Base-by-base conservation (phyloP, 2,329 filamentous ascomycete genomes). In the Colletotrichum sidae region DNA sequence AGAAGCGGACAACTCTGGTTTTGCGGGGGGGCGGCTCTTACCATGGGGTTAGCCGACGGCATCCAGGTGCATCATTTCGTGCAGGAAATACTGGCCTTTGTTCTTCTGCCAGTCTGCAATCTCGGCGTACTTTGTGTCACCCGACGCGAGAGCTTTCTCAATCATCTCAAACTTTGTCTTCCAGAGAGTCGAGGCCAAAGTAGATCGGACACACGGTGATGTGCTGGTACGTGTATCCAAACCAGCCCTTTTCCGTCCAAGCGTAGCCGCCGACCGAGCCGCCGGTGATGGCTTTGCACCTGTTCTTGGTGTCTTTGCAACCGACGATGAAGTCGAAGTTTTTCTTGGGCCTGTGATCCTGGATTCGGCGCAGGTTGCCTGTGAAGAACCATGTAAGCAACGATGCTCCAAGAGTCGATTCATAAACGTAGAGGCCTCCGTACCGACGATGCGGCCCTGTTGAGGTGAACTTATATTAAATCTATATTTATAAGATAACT, bases 51-150 rank as follows among this genome's bases (percentile, higher is more conserved):
- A 10, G 12, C 15, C 52, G 4, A 55, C 25, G 9, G 15, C 39
- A 2, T 35, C 38, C 8, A 45, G 39, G n/a, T 55, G 52, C 52
- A 55, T 55, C 25, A 55, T 55, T 35, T 55, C 39, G 15, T 55
- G 52, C 15, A 55, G 6, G 12, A 55, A 35, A 35, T 33, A 55
- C 39, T 55, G 41, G 39, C 52, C 52, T 9, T 2, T 45, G 25
- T 55, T 55, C 39, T 34, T 44, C 39, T 55, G 52, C 52, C 39
- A 55, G 12, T 55, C 25, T 8, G 52, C 52, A 8, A 44, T 17
- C 12, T 41, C 9, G 1, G 52, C 52, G n/a, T 55, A 15, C 12
- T 45, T 55, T 6, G 17, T 44, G 0, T 55, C 25, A 7, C 52
- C 52, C 15, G 3, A 13, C 6, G 9, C 25, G 17, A 55, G 25